A percentile compares a stretch with the other conserved stretches of the same genome.
These are phyloP conservation scores for Suzukiozyma palmioleophila DNA, from an alignment of 1,139 yeast genomes.

Conservation along the genomic window DNA sequence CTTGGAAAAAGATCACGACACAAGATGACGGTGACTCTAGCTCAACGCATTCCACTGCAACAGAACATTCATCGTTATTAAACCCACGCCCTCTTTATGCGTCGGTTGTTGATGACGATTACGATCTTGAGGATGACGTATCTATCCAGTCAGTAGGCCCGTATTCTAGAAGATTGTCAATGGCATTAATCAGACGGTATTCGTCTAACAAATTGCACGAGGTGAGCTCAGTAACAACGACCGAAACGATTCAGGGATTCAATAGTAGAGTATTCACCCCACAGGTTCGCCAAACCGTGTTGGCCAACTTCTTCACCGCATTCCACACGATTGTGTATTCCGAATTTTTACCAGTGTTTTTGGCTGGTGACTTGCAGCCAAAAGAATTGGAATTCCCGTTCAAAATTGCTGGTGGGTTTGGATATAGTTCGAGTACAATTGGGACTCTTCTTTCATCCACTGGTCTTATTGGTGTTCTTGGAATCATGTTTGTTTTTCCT, in stretches of 20 bases:
- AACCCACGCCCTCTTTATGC: conserved; percentile 4
- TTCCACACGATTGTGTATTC: conserved; percentile 51
- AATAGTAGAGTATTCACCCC: conserved; percentile 23
- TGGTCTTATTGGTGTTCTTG: conserved; percentile 52
- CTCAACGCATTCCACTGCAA: neutral
- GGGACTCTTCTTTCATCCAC: conserved; percentile 53
- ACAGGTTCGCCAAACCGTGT: conserved; percentile 36
- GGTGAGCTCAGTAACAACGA: conserved; percentile 10
- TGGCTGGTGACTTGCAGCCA: conserved; percentile 44
- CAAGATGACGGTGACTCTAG: neutral
- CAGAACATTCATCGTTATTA: neutral
- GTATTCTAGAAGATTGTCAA: conserved; percentile 34
- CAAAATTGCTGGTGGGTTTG: conserved; percentile 21
- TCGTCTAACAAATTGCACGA: conserved; percentile 23
- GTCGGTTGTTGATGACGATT: conserved; percentile 6
- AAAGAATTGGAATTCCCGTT: conserved; percentile 33
- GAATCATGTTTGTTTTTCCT: conserved; percentile 52
- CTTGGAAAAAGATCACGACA: conserved; percentile 21
- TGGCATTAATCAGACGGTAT: conserved; percentile 37
- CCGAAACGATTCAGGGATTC: conserved; percentile 8
- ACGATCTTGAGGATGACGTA: conserved; percentile 10
- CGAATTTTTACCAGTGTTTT: conserved; percentile 57
- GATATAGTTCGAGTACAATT: conserved; percentile 39
- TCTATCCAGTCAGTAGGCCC: conserved; percentile 21
- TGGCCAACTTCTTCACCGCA: conserved; percentile 39